Evolutionary conservation across 805 yeast genomes (phyloP).

Genomic region (Suhomyces tanzawaensis): DNA sequence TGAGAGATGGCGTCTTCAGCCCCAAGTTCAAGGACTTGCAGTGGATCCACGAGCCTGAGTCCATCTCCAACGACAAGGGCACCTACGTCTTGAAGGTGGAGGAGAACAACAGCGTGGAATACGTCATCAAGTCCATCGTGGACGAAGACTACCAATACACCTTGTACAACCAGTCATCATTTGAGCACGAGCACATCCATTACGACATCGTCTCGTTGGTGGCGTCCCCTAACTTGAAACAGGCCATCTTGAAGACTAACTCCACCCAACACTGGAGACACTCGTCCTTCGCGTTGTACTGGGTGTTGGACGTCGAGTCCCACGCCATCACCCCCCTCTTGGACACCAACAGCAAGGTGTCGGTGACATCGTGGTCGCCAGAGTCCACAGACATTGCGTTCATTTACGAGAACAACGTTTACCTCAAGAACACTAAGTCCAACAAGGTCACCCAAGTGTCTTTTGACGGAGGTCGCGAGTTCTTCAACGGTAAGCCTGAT

Average conservation of each 20-base stretch:
- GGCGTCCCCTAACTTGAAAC: conserved; percentile 65
- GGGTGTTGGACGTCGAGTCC: conserved; percentile 34
- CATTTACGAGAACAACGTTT: conserved; percentile 56
- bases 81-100: conserved; percentile 49
- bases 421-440: conserved; percentile 37
- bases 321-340: conserved; percentile 10
- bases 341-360: conserved; percentile 24
- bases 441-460: conserved; percentile 37
- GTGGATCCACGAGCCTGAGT: conserved; percentile 62
- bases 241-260: conserved; percentile 60
- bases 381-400: conserved; percentile 53
- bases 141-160: conserved; percentile 44
- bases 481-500: conserved; percentile 71
- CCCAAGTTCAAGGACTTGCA: conserved; percentile 58
- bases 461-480: conserved; percentile 48
- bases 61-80: conserved; percentile 57
- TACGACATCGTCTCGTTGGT: conserved; percentile 52
- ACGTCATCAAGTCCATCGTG: conserved; percentile 52
- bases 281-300: conserved; percentile 44
- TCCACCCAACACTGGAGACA: conserved; percentile 59
- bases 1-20: conserved; percentile 54
- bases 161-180: conserved; percentile 49
- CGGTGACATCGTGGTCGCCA: conserved; percentile 66
- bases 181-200: conserved; percentile 36
- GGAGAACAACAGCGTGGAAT: conserved; percentile 45